phyloP scores from a whole-genome alignment of 495 filamentous ascomycete species.

The Baudoinia panamericana region DNA sequence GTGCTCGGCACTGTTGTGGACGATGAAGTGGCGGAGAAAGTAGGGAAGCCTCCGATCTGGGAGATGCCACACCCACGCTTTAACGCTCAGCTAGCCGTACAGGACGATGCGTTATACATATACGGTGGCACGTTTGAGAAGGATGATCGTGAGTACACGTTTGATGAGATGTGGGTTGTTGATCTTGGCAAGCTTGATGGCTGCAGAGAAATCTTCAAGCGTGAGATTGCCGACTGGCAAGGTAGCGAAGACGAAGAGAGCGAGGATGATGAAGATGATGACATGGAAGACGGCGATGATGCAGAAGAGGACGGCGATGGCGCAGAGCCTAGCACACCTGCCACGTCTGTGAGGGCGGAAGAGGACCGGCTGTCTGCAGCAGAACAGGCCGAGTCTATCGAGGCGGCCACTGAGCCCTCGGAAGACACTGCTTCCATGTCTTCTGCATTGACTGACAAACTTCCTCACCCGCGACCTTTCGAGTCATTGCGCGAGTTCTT shows the following conservation, averaged over 20 bases:
- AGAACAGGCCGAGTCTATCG: not conserved
- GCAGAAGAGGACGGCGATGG: conserved; percentile 54
- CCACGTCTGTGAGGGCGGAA: conserved; percentile 18
- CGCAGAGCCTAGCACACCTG: conserved; percentile 20
- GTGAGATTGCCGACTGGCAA: conserved; percentile 75
- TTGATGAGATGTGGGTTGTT: conserved; percentile 85
- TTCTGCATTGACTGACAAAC: conserved; percentile 40
- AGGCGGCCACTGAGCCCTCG: conserved; percentile 23
- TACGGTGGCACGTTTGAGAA: conserved; percentile 93
- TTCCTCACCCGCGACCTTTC: conserved; percentile 69
- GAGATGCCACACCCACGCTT: conserved; percentile 81
- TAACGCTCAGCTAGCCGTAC: conserved; percentile 77
- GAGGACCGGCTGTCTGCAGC: not conserved
- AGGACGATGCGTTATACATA: conserved; percentile 82
- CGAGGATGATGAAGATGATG: conserved; percentile 46
- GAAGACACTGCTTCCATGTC: conserved; percentile 26
- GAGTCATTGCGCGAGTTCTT: conserved; percentile 89
- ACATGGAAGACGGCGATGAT: conserved; percentile 54
- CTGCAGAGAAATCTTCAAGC: conserved; percentile 72
- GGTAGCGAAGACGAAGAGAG: conserved; percentile 38
- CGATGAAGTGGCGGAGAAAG: conserved; percentile 40
- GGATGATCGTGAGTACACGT: conserved; percentile 84
- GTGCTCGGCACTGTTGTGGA: conserved; percentile 35
- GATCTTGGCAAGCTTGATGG: conserved; percentile 87
- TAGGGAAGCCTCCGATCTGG: conserved; percentile 39